Base-by-base conservation (phyloP, 2,329 filamentous ascomycete genomes). In the Cladosporium sp. region DNA sequence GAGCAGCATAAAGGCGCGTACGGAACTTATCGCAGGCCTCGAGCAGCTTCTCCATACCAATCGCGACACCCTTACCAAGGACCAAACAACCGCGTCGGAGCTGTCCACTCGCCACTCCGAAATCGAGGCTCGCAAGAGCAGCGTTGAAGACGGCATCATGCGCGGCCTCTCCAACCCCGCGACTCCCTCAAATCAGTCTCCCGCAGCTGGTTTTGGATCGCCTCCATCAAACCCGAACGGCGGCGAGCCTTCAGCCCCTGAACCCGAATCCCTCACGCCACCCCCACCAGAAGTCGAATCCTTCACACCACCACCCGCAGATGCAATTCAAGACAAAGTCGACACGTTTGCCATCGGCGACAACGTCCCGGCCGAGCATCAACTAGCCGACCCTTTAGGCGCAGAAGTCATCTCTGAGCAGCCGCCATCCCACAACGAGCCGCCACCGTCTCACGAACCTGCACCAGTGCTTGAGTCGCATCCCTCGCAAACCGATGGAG, bases 111-210 rank as follows among this genome's bases (percentile, higher is more conserved):
- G 70, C 74, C 2, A 82, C 84, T 50, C 88, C 90, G 13, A 91
- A 96, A 60, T 73, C n/a, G n/a, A n/a, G n/a, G n/a, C 77, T 15
- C 91, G 89, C 71, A 95, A 95, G 69, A 83, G 85, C 47, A 86
- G 93, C 42, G 90, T 99, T 6, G 93, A 99, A 68, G 83, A 92
- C 58, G 85, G 83, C 43, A 97, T 99, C 59, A 89, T 99, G 80
- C 83, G 86, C 45, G 89, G 88, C 7, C 78, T 96, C 18, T 82
- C 83, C 12, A 79, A 81, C 1, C 79, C 83, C 7, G 74, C 80
- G 8, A 71, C 75, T 3, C 73, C 75, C 2, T 72, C 36, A 9
- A 39, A 32, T 6, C 74, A 7, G 68, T 74, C 43, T 64, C 75
- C 59, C 54, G 70, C 39, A 3, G 29, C 34, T 11, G 37, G 15